Conservation (phyloP, 2,329 filamentous ascomycete genomes). For the Fusarium albidum region DNA sequence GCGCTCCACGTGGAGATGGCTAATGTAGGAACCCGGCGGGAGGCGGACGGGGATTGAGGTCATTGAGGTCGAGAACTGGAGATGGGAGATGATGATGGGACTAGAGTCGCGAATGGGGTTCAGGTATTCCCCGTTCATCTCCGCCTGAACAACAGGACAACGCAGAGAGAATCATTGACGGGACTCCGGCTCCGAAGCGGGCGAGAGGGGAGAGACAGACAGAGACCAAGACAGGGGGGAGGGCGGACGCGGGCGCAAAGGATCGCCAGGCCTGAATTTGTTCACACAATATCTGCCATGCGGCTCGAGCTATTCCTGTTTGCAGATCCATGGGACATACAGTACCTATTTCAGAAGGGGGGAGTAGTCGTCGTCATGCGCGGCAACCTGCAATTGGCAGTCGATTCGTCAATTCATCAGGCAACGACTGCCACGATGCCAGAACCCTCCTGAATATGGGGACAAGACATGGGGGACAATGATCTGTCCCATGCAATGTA, state of each 20-base stretch:
- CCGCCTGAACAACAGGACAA: neutral
- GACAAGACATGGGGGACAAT: too few relatives aligned
- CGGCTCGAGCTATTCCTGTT: neutral
- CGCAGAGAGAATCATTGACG: neutral
- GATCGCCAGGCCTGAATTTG: neutral
- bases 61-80: neutral
- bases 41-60: neutral
- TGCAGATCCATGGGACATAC: neutral
- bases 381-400: neutral
- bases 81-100: too few relatives aligned
- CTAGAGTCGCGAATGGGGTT: slow-evolving; percentile 1
- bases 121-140: slow-evolving; percentile 19
- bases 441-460: neutral
- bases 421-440: neutral
- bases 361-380: too few relatives aligned
- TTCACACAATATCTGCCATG: neutral
- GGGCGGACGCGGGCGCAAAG: neutral
- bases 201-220: too few relatives aligned
- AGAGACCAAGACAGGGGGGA: too few relatives aligned
- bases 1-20: slow-evolving; percentile 9
- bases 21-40: slow-evolving; percentile 20
- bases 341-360: too few relatives aligned
- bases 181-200: slow-evolving; percentile 18
- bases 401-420: neutral
- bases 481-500: neutral